phyloP scores from a whole-genome alignment of 1,284 basidiomycete genomes.

The Heimioporus retisporus region DNA sequence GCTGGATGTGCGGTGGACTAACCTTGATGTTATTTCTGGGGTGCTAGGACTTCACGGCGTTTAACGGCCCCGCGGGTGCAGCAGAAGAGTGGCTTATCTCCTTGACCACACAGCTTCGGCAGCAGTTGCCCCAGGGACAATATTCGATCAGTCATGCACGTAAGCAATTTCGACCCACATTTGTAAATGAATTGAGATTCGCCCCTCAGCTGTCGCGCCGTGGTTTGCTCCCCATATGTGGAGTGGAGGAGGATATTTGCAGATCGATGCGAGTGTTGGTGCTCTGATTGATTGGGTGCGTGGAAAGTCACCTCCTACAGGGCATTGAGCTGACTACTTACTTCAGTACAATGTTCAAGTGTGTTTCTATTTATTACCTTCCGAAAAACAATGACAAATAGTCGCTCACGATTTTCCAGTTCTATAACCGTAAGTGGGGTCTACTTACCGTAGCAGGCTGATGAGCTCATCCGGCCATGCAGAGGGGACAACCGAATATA shows the following conservation, averaged over 20 bases:
- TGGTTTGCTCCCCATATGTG: slow-evolving; percentile 39
- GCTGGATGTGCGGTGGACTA: neutral
- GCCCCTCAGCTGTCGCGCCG: slow-evolving; percentile 34
- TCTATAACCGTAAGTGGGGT: slow-evolving; percentile 66
- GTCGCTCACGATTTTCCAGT: slow-evolving; percentile 44
- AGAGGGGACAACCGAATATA: slow-evolving; percentile 13
- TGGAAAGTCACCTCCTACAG: neutral
- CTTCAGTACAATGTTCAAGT: slow-evolving; percentile 57
- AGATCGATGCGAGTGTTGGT: slow-evolving; percentile 64
- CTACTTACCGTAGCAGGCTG: too few species aligned
- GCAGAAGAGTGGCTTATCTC: slow-evolving; percentile 55
- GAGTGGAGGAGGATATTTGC: slow-evolving; percentile 63
- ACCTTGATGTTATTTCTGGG: slow-evolving; percentile 16
- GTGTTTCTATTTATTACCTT: neutral
- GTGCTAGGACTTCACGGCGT: slow-evolving; percentile 58
- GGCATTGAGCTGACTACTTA: neutral
- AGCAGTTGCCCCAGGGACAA: slow-evolving; percentile 43
- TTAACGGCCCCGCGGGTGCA: slow-evolving; percentile 47
- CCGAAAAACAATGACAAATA: neutral
- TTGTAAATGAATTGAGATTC: neutral
- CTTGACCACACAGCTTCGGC: slow-evolving; percentile 53
- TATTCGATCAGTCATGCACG: slow-evolving; percentile 52
- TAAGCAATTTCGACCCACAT: slow-evolving; percentile 14
- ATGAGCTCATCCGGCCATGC: neutral
- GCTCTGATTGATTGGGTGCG: slow-evolving; percentile 62